Evolutionary conservation across 345 rosid genomes (phyloP).

Genomic region (Aquilaria sinensis): DNA sequence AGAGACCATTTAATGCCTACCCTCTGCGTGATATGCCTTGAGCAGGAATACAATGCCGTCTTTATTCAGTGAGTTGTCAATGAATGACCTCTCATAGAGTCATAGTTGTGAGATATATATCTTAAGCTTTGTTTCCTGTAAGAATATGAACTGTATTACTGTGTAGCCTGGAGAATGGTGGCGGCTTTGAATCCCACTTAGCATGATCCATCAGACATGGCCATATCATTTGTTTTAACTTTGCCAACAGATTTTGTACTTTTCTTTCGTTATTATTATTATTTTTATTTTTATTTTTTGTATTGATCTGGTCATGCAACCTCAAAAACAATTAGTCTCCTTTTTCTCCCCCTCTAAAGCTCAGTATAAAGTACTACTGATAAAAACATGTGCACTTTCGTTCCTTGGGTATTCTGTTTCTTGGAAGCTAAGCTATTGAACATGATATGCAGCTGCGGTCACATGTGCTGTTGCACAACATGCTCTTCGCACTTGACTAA

Average conservation of each 20-base stretch:
- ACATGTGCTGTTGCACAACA: slow-evolving; percentile 85
- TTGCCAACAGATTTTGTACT: too few species aligned
- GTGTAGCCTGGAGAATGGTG: too few species aligned
- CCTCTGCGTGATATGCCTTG: slow-evolving; percentile 95
- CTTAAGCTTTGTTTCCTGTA: not conserved
- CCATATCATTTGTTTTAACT: too few species aligned
- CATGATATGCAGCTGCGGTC: slow-evolving; percentile 72
- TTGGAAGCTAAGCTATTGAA: not conserved
- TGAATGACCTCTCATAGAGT: too few species aligned
- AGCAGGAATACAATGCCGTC: slow-evolving; percentile 84
- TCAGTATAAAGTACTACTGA: too few species aligned
- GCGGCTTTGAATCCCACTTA: not conserved
- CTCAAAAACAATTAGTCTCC: not conserved
- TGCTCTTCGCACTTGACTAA: slow-evolving; percentile 66
- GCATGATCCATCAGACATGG: too few species aligned
- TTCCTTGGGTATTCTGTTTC: too few species aligned
- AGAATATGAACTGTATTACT: not conserved
- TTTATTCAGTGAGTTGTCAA: slow-evolving; percentile 66
- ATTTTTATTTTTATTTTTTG: not conserved
- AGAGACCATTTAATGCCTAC: slow-evolving; percentile 68
- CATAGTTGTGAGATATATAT: not conserved
- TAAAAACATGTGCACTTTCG: too few species aligned
- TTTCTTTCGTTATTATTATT: not conserved
- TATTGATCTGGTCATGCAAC: not conserved
- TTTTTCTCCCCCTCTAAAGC: too few species aligned